Conservation (phyloP, 352 stramenopile genomes). For the Blastocystis hominis region DNA sequence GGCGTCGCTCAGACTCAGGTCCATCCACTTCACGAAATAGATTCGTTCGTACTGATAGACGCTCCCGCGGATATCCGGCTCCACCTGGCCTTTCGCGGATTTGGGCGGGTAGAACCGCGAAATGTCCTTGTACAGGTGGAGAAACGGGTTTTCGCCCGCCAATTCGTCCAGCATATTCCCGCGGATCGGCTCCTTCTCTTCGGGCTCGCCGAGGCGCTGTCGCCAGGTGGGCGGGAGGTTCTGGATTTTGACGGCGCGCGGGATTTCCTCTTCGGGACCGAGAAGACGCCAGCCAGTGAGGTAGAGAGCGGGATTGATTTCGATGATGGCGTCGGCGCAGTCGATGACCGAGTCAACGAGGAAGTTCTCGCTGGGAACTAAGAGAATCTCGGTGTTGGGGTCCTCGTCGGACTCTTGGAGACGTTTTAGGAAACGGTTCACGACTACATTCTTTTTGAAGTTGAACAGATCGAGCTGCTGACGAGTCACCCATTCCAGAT, state of each 20-base stretch:
- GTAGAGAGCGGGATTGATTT: slow-evolving; percentile 1
- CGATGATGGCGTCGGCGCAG: slow-evolving; percentile 38
- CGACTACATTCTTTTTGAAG: background rate
- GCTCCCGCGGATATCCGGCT: background rate
- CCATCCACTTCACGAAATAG: slow-evolving; percentile 51
- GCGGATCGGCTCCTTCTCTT: background rate
- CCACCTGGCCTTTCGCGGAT: background rate
- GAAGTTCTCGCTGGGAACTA: background rate
- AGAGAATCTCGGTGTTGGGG: background rate
- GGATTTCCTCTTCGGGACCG: background rate
- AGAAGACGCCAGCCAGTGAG: slow-evolving; percentile 26
- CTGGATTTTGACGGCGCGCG: background rate
- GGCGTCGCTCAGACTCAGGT: slow-evolving; percentile 15
- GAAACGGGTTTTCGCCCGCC: slow-evolving; percentile 27
- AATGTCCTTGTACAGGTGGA: slow-evolving; percentile 50
- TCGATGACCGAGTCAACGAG: slow-evolving; percentile 35
- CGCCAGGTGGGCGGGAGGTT: slow-evolving; percentile 19
- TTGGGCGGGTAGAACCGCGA: background rate
- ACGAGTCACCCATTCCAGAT: slow-evolving; percentile 38
- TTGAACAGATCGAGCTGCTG: slow-evolving; percentile 47
- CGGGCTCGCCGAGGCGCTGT: slow-evolving; percentile 10
- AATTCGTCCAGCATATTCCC: slow-evolving; percentile 14
- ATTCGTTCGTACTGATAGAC: slow-evolving; percentile 37
- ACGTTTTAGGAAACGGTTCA: slow-evolving; percentile 50
- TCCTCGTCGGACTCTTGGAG: background rate